Conservation (phyloP, 495 filamentous ascomycete species). For the Penicillium desertorum region DNA sequence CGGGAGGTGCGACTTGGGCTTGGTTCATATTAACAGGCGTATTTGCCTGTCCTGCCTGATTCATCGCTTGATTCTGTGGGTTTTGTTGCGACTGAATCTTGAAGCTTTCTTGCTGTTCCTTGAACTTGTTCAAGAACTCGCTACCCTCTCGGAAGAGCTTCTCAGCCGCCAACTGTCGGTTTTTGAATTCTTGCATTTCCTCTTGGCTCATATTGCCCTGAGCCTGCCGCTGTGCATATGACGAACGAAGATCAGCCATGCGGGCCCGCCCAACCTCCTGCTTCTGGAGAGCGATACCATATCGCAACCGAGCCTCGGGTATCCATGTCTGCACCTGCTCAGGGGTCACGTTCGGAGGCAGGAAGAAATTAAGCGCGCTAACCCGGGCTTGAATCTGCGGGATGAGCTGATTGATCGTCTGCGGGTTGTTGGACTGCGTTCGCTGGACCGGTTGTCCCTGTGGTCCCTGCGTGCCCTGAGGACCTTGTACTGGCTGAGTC, state of each 20-base stretch:
- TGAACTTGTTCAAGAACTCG: slow-evolving; percentile 49
- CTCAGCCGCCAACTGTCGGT: slow-evolving; percentile 44
- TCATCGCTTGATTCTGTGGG: slow-evolving; percentile 28
- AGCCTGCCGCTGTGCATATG: slow-evolving; percentile 39
- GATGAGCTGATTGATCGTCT: slow-evolving; percentile 40
- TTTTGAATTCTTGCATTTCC: slow-evolving; percentile 46
- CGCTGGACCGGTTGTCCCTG: slow-evolving; percentile 35
- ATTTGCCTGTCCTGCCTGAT: slow-evolving; percentile 24
- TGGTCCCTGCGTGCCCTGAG: neutral
- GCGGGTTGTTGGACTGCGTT: slow-evolving; percentile 43
- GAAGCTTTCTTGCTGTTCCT: slow-evolving; percentile 49
- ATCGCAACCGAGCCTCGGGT: slow-evolving; percentile 51
- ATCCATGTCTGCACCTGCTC: slow-evolving; percentile 52
- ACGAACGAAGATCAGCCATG: slow-evolving; percentile 39
- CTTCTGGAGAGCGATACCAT: slow-evolving; percentile 54
- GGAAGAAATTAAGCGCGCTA: slow-evolving; percentile 44
- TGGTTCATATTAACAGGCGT: slow-evolving; percentile 14
- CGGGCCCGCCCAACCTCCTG: slow-evolving; percentile 49
- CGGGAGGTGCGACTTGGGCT: slow-evolving; percentile 18
- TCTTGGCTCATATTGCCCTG: slow-evolving; percentile 42
- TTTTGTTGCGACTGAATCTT: slow-evolving; percentile 43
- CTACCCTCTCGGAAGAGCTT: slow-evolving; percentile 48
- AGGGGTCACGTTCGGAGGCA: slow-evolving; percentile 47
- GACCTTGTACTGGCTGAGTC: slow-evolving; percentile 26
- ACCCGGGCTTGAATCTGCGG: slow-evolving; percentile 50